Evolutionary conservation across 2,329 filamentous ascomycete genomes (phyloP).

Genomic region (Exophiala oligosperma): DNA sequence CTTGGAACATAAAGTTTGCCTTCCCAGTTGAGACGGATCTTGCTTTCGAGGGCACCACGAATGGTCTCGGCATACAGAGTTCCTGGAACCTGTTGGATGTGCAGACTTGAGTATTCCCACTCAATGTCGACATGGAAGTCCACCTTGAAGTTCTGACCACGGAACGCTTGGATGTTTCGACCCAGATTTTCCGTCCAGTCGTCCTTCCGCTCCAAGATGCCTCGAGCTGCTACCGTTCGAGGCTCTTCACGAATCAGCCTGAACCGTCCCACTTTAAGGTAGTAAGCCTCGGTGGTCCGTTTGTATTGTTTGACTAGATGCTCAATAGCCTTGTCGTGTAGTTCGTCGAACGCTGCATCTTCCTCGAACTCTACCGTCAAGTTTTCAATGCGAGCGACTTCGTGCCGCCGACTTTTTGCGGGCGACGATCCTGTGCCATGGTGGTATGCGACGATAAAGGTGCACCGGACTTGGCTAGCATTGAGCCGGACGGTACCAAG

Average conservation of each 20-base stretch:
- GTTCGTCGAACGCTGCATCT: not conserved
- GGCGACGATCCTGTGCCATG: not conserved
- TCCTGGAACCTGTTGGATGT: not conserved
- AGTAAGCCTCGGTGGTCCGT: not conserved
- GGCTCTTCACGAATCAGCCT: not conserved
- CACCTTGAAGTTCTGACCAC: not conserved
- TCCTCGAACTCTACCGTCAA: not conserved
- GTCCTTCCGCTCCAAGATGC: conserved; percentile 3
- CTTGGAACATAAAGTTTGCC: not conserved
- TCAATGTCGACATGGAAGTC: not conserved
- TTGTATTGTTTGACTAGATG: not conserved
- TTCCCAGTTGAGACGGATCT: not conserved
- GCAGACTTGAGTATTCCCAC: not conserved
- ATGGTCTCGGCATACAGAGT: not conserved
- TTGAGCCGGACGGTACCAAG: not conserved
- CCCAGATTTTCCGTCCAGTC: not conserved
- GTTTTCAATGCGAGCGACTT: not conserved
- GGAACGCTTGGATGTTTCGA: conserved; percentile 1
- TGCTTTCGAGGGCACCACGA: not conserved
- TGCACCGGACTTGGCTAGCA: not conserved
- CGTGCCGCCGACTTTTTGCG: not conserved
- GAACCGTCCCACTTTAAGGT: not conserved
- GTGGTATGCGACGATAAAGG: not conserved
- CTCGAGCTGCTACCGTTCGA: not conserved
- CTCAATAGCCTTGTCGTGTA: not conserved